Conservation (phyloP, 768 basidiomycete genomes). For the Tubosaeta sp. region DNA sequence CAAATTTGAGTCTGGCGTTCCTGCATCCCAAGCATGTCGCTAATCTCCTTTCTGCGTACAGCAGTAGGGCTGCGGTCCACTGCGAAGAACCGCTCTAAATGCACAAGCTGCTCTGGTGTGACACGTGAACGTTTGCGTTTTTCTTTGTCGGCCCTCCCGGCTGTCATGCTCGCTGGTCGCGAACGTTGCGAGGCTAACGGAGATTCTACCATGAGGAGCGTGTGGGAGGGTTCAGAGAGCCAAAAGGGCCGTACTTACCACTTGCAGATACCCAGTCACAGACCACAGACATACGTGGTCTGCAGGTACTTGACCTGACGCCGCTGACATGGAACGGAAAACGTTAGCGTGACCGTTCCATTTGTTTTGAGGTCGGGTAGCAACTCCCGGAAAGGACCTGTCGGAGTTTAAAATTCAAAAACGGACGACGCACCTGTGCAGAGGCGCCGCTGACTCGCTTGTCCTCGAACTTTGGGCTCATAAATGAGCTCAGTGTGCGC, state of each 20-base stretch:
- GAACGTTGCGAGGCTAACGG: conserved; percentile 35
- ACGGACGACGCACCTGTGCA: neutral
- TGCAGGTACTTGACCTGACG: conserved; percentile 18
- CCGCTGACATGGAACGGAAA: conserved; percentile 31
- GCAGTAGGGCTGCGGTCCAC: conserved; percentile 70
- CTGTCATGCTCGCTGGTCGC: conserved; percentile 22
- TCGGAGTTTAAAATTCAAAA: conserved; percentile 16
- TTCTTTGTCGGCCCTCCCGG: conserved; percentile 40
- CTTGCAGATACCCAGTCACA: conserved; percentile 16
- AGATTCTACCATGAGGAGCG: conserved; percentile 29
- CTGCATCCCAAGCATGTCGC: conserved; percentile 71
- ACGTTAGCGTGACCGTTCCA: conserved; percentile 15
- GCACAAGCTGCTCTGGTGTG: conserved; percentile 74
- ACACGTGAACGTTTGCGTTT: conserved; percentile 76
- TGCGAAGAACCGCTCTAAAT: conserved; percentile 68
- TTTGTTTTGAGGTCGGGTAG: conserved; percentile 29
- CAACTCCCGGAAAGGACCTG: conserved; percentile 27
- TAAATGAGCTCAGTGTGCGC: neutral
- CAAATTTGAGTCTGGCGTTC: conserved; percentile 88
- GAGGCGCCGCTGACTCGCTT: neutral
- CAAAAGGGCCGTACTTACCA: conserved; percentile 25
- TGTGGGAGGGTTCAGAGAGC: conserved; percentile 17
- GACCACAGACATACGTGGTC: conserved; percentile 26
- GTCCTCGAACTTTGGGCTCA: neutral
- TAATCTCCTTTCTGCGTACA: conserved; percentile 66